Evolutionary conservation across 768 basidiomycete species (phyloP).

Genomic region (Pisolithus orientalis): DNA sequence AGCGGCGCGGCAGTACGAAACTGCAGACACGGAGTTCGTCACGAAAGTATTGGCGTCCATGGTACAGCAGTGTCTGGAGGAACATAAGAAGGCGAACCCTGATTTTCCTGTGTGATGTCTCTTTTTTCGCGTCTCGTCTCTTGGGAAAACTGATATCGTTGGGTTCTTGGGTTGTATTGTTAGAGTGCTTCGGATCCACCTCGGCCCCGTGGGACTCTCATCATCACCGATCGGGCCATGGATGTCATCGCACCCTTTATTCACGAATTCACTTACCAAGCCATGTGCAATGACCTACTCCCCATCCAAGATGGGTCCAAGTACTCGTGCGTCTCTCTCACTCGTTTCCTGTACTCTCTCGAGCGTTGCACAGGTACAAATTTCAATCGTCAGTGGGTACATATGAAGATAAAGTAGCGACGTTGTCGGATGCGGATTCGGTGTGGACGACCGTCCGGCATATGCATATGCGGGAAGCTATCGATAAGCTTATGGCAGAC

Average conservation of each 20-base stretch:
- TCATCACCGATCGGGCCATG: slow-evolving; percentile 96
- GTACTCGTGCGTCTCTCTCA: slow-evolving; percentile 65
- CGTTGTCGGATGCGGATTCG: slow-evolving; percentile 78
- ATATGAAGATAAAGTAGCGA: slow-evolving; percentile 84
- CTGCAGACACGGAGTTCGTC: slow-evolving; percentile 68
- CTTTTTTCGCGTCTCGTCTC: neutral
- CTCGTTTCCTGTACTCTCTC: slow-evolving; percentile 3
- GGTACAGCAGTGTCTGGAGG: slow-evolving; percentile 81
- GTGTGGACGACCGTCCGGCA: slow-evolving; percentile 93
- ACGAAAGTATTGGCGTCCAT: slow-evolving; percentile 79
- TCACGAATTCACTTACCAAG: slow-evolving; percentile 99
- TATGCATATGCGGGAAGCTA: slow-evolving; percentile 98
- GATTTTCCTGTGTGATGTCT: slow-evolving; percentile 72
- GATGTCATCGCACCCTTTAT: slow-evolving; percentile 85
- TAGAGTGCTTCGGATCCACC: slow-evolving; percentile 51
- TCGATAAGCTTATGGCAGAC: slow-evolving; percentile 93
- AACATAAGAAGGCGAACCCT: slow-evolving; percentile 77
- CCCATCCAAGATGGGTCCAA: slow-evolving; percentile 80
- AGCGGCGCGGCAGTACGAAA: slow-evolving; percentile 61
- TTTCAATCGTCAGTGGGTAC: slow-evolving; percentile 85
- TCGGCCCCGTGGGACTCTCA: slow-evolving; percentile 71
- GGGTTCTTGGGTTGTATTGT: neutral
- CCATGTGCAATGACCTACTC: slow-evolving; percentile 94
- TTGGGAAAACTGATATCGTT: neutral
- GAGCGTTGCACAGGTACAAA: slow-evolving; percentile 60